Conservation (phyloP, 257 asterid genomes). For the Jacaranda mimosifolia region DNA sequence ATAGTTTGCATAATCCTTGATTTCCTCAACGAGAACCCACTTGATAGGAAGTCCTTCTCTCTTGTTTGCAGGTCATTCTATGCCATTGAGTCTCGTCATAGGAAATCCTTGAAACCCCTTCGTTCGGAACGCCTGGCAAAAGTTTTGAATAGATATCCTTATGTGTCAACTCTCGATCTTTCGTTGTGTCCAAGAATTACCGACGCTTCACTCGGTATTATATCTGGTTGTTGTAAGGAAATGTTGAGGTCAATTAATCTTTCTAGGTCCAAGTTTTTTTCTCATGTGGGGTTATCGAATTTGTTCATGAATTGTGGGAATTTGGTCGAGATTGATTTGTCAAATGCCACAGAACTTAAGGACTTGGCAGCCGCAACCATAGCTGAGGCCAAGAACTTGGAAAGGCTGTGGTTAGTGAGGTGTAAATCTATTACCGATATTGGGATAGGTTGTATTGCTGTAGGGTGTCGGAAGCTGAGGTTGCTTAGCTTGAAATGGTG, state of each 20-base stretch:
- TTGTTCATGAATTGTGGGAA: conserved; percentile 66
- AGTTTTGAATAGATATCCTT: conserved; percentile 59
- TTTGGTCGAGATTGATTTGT: conserved; percentile 85
- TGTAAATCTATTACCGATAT: conserved; percentile 82
- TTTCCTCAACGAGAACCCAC: conserved; percentile 67
- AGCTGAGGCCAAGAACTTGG: conserved; percentile 89
- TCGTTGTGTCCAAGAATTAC: conserved; percentile 75
- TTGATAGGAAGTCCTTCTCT: conserved; percentile 82
- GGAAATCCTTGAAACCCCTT: conserved; percentile 72
- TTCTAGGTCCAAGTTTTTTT: conserved; percentile 69
- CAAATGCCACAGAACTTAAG: conserved; percentile 75
- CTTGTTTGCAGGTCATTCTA: conserved; percentile 76
- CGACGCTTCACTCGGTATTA: conserved; percentile 55
- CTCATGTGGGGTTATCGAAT: conserved; percentile 69
- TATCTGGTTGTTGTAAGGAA: conserved; percentile 51
- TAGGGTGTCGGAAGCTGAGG: conserved; percentile 83
- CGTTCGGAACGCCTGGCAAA: conserved; percentile 62
- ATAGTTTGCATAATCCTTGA: conserved; percentile 72
- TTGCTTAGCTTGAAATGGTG: conserved; percentile 88
- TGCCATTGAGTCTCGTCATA: conserved; percentile 68
- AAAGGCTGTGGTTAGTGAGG: conserved; percentile 75
- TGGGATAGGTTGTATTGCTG: conserved; percentile 94
- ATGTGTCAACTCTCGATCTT: conserved; percentile 68
- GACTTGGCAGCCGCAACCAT: conserved; percentile 72
- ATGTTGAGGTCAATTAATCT: conserved; percentile 73